phyloP scores from a whole-genome alignment of 176 grass and related monocot species.

The Musa troglodytarum region DNA sequence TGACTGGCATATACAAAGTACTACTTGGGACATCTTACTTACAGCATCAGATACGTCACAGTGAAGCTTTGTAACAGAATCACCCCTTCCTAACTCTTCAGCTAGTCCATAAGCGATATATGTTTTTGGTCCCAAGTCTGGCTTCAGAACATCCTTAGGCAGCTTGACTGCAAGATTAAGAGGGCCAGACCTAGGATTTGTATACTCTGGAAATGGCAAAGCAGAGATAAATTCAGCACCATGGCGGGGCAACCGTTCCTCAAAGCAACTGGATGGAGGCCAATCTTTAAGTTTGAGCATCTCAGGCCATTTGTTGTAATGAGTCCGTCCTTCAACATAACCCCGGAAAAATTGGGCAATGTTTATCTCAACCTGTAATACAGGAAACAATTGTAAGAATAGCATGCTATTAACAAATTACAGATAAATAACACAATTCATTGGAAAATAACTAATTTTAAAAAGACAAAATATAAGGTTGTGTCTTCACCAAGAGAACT shows the following conservation, averaged over 20 bases:
- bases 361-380: conserved; percentile 41
- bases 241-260: conserved; percentile 63
- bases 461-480: neutral
- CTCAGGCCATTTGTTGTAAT: conserved; percentile 53
- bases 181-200: conserved; percentile 49
- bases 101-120: conserved; percentile 78
- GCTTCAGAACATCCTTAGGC: conserved; percentile 45
- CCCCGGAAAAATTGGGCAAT: conserved; percentile 42
- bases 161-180: conserved; percentile 54
- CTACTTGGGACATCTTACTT: conserved; percentile 13
- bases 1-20: neutral
- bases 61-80: conserved; percentile 86
- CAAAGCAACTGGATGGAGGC: conserved; percentile 67
- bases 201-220: conserved; percentile 70
- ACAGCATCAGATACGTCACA: conserved; percentile 79
- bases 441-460: neutral
- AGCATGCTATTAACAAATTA: neutral
- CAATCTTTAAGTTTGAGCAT: conserved; percentile 89
- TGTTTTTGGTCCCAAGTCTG: conserved; percentile 82
- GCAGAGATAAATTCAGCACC: conserved; percentile 40
- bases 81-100: conserved; percentile 68
- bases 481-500: neutral
- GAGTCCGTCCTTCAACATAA: conserved; percentile 41
- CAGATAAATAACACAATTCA: neutral
- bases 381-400: neutral